Base-by-base conservation (phyloP, 805 yeast genomes). In the Candida ortonii region DNA sequence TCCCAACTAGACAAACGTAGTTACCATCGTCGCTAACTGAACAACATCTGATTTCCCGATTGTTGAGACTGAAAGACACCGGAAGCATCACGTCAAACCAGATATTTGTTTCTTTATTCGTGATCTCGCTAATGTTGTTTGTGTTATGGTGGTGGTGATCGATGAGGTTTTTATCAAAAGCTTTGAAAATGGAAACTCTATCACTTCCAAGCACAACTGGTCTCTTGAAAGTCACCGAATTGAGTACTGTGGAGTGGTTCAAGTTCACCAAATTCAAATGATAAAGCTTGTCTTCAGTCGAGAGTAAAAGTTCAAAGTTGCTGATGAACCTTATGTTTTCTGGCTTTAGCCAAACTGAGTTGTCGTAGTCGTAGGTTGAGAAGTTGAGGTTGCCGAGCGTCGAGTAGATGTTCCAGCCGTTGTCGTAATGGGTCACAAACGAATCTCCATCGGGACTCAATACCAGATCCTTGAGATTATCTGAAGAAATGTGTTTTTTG, bases 81-180 rank as follows among this genome's bases (percentile, higher is more conserved):
- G 80, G 79, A 11, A 75, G 42, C 30, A 65, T 58, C 21, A 70
- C 61, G n/a, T 57, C 60, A 20, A 65, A 51, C 80, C 80, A 74
- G 11, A 64, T 55, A 32, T 61, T 57, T 1, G 70, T 62, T 30
- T 71, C 75, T 24, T 53, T 59, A 22, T 54, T 53, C 6, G 52
- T 52, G 2, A 51, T 33, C 23, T 46, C 47, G 21, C 43, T 32
- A 2, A 36, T 16, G 14, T 32, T 26, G 16, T 43, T 38, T 13
- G 49, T 48, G 22, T 43, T 39, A 50, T 62, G 45, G 53, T 64
- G 43, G 19, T 38, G 43, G 22, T 38, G 39, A 55, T 68, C 50
- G 56, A 64, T 39, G 44, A 52, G 34, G 46, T 67, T 57, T 41
- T 68, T 71, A 27, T 68, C 72, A 25, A 59, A 68, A 9, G 74